These are phyloP conservation scores for Gaertneriomyces semiglobifer DNA, from an alignment of 192 early-diverging fungal species.

Conservation along the genomic window DNA sequence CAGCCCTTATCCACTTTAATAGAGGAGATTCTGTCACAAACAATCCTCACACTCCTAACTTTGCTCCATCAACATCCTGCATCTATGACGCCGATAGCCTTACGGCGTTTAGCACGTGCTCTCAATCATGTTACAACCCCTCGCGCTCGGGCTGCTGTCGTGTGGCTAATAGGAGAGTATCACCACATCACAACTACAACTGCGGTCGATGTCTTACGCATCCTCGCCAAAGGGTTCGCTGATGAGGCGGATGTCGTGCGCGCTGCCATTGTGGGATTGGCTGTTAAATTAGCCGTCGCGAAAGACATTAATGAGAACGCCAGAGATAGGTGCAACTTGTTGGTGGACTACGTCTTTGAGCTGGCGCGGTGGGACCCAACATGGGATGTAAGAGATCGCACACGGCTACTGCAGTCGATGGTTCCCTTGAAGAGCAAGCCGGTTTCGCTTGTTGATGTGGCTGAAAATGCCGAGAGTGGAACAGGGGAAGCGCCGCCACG, in stretches of 20 bases:
- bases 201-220: constrained; percentile 79
- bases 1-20: too few relatives aligned
- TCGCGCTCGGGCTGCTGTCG: constrained; percentile 75
- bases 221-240: constrained; percentile 59
- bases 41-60: constrained; percentile 7
- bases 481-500: constrained; percentile 8
- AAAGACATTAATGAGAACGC: too few relatives aligned
- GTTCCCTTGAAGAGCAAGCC: constrained; percentile 23
- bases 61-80: not conserved
- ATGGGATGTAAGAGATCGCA: constrained; percentile 88
- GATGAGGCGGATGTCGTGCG: constrained; percentile 69
- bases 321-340: constrained; percentile 1
- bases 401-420: constrained; percentile 65
- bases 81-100: constrained; percentile 10
- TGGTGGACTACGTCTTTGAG: constrained; percentile 71
- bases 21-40: constrained; percentile 2
- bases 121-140: constrained; percentile 65
- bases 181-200: constrained; percentile 56
- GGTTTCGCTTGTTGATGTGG: not conserved
- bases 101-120: constrained; percentile 48
- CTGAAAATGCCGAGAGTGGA: constrained; percentile 16
- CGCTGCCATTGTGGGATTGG: constrained; percentile 78
- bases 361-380: constrained; percentile 85
- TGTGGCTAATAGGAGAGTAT: constrained; percentile 87
- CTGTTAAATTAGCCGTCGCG: constrained; percentile 53